phyloP scores from a whole-genome alignment of 495 filamentous ascomycete genomes.

The Aspergillus saccharolyticus region DNA sequence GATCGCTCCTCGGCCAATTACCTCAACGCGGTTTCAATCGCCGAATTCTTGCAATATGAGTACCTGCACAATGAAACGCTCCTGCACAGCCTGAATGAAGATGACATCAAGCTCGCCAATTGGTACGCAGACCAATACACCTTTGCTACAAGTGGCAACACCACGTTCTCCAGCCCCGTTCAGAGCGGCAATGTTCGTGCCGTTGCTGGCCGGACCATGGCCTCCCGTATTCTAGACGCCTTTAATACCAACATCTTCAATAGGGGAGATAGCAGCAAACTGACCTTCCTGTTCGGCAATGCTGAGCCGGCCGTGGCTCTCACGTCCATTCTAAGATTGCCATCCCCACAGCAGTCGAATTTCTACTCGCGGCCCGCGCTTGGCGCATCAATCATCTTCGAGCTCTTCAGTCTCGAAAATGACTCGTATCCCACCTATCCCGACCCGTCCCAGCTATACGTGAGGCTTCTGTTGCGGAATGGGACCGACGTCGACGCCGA shows the following conservation, averaged over 20 bases:
- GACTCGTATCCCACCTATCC: conserved; percentile 44
- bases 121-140: conserved; percentile 64
- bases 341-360: conserved; percentile 42
- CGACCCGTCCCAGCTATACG: conserved; percentile 51
- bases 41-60: conserved; percentile 71
- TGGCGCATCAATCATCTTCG: conserved; percentile 65
- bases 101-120: conserved; percentile 51
- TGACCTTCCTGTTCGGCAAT: conserved; percentile 64
- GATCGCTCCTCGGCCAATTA: conserved; percentile 44
- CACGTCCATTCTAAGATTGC: conserved; percentile 63
- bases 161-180: conserved; percentile 36
- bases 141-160: conserved; percentile 59
- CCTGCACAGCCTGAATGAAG: conserved; percentile 44
- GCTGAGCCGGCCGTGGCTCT: conserved; percentile 70
- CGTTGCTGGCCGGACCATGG: conserved; percentile 61
- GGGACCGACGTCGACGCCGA: conserved; percentile 56
- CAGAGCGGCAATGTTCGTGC: conserved; percentile 52
- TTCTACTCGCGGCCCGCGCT: conserved; percentile 68
- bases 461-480: conserved; percentile 76
- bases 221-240: conserved; percentile 53
- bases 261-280: conserved; percentile 39
- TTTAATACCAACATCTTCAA: conserved; percentile 48
- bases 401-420: conserved; percentile 63
- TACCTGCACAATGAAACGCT: conserved; percentile 65
- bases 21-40: conserved; percentile 55